phyloP scores from a whole-genome alignment of 2,329 filamentous ascomycete species.

The Verticillium klebahnii region DNA sequence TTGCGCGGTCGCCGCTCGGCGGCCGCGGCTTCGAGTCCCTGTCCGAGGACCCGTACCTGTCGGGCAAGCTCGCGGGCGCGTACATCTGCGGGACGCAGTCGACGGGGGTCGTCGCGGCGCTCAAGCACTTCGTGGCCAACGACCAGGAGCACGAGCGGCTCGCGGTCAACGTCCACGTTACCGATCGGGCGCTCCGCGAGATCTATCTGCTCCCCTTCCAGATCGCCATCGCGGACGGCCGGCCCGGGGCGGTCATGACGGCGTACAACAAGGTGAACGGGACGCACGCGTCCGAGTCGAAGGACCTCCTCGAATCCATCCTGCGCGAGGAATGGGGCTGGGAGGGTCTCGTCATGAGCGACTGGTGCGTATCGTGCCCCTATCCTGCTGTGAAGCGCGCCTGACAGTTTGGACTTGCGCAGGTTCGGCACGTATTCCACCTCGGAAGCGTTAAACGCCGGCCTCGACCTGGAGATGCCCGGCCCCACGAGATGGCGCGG shows the following conservation, averaged over 20 bases:
- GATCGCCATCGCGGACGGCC: constrained; percentile 46
- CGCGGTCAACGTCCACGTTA: constrained; percentile 49
- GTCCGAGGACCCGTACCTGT: constrained; percentile 52
- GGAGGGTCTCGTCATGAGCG: constrained; percentile 53
- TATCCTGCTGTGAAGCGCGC: not conserved
- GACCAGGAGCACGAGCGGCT: constrained; percentile 56
- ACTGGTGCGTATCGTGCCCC: constrained; percentile 38
- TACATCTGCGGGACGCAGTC: constrained; percentile 51
- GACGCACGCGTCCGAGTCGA: constrained; percentile 48
- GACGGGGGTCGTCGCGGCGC: constrained; percentile 49
- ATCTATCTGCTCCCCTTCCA: constrained; percentile 52
- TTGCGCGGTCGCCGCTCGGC: constrained; percentile 53
- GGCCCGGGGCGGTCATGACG: constrained; percentile 53
- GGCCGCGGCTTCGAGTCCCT: constrained; percentile 57
- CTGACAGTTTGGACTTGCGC: not conserved
- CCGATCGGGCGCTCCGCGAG: constrained; percentile 49
- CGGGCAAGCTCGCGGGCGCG: constrained; percentile 48
- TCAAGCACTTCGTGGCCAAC: constrained; percentile 60
- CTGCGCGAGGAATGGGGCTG: constrained; percentile 54
- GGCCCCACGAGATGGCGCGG: constrained; percentile 38
- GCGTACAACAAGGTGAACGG: constrained; percentile 57
- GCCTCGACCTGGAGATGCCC: constrained; percentile 57
- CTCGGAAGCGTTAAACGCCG: constrained; percentile 43
- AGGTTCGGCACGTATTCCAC: constrained; percentile 48
- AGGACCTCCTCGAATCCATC: constrained; percentile 42